A percentile compares a stretch with the other conserved stretches of the same genome.
Evolutionary conservation across 192 early-diverging fungal species (phyloP).

Genomic region (Neocallimastix lanati): DNA sequence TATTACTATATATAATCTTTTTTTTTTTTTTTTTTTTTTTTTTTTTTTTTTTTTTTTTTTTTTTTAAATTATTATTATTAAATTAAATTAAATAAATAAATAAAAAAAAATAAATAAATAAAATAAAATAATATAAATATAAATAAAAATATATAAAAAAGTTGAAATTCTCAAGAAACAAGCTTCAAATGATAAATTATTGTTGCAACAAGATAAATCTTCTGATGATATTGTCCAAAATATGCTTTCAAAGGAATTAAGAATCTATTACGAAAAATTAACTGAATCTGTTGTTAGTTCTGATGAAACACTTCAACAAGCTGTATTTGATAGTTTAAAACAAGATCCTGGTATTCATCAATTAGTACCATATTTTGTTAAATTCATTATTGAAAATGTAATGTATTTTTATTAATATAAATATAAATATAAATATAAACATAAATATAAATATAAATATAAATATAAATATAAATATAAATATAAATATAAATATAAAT

Average conservation of each 20-base stretch:
- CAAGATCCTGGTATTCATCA: conserved; percentile 88
- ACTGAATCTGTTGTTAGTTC: conserved; percentile 55
- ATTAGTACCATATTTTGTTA: conserved; percentile 85
- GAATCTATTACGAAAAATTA: conserved; percentile 85
- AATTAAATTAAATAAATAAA: too few relatives aligned
- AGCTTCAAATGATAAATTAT: conserved; percentile 3
- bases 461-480: not conserved
- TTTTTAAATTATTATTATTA: too few relatives aligned
- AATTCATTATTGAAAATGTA: conserved; percentile 73
- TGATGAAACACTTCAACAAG: conserved; percentile 37
- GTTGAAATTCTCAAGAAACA: not conserved
- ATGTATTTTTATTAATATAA: not conserved
- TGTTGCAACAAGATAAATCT: not conserved
- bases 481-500: too few relatives aligned
- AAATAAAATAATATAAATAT: not conserved
- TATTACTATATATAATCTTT: too few relatives aligned
- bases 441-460: not conserved
- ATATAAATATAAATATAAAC: not conserved
- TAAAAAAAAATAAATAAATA: too few relatives aligned
- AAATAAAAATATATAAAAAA: conserved; percentile 3
- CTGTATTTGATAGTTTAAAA: conserved; percentile 65
- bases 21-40: too few relatives aligned
- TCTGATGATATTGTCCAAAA: conserved; percentile 51
- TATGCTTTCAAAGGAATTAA: conserved; percentile 78
- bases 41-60: too few relatives aligned